Percentiles rank a stretch among this genome's conserved stretches.
phyloP scores from a whole-genome alignment of 1,284 basidiomycete species.

The Schizopora paradoxa region DNA sequence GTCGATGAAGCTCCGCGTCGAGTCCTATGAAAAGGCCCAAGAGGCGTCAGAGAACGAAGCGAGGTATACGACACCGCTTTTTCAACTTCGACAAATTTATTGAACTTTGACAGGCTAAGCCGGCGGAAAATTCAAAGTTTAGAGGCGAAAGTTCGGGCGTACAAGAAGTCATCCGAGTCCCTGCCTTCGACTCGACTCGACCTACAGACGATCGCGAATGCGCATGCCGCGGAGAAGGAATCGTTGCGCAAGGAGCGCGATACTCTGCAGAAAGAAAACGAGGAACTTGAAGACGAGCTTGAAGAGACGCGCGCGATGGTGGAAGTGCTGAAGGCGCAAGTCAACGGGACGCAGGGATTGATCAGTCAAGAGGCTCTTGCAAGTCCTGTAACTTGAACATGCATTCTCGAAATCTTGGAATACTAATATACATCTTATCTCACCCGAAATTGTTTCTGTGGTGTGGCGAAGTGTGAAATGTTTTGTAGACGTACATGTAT shows the following conservation, averaged over 20 bases:
- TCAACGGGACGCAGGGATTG: slow-evolving; percentile 42
- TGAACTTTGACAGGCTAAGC: slow-evolving; percentile 35
- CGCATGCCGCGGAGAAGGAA: slow-evolving; percentile 33
- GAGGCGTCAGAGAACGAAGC: slow-evolving; percentile 46
- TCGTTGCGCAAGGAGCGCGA: slow-evolving; percentile 42
- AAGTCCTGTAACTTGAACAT: background rate
- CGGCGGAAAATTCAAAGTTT: slow-evolving; percentile 54
- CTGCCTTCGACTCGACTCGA: slow-evolving; percentile 33
- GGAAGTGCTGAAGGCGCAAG: slow-evolving; percentile 55
- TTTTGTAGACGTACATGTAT: no score
- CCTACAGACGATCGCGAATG: slow-evolving; percentile 34
- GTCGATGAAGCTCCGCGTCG: slow-evolving; percentile 58
- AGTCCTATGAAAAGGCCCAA: slow-evolving; percentile 48
- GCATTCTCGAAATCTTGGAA: background rate
- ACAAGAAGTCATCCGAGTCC: slow-evolving; percentile 32
- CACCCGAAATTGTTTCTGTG: slow-evolving; percentile 1
- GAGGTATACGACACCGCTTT: slow-evolving; percentile 36
- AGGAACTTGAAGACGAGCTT: slow-evolving; percentile 53
- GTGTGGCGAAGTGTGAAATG: background rate
- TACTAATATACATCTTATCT: background rate
- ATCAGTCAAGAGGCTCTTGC: slow-evolving; percentile 16
- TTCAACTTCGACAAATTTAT: slow-evolving; percentile 16
- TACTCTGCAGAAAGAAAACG: slow-evolving; percentile 52
- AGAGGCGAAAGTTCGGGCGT: slow-evolving; percentile 43
- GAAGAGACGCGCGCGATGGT: slow-evolving; percentile 69